Percentiles rank a stretch among this genome's conserved stretches.
These are phyloP conservation scores for Cordyceps sp. DNA, from an alignment of 2,329 filamentous ascomycete species.

Conservation along the genomic window DNA sequence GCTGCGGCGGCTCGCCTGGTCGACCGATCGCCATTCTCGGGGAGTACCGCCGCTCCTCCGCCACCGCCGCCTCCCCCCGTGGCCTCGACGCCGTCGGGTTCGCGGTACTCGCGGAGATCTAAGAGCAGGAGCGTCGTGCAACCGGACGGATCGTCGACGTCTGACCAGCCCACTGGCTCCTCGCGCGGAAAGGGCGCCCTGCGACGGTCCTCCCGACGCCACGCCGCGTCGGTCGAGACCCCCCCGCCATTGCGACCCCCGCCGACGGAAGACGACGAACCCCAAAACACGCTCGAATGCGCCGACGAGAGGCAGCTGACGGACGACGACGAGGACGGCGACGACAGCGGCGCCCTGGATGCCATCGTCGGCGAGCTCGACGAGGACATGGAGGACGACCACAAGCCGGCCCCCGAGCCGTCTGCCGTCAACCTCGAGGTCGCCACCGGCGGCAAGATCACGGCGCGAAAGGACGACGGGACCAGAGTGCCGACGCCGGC, in stretches of 20 bases:
- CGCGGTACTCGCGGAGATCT: constrained; percentile 26
- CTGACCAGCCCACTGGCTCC: constrained; percentile 28
- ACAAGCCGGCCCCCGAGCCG: constrained; percentile 52
- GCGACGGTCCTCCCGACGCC: constrained; percentile 47
- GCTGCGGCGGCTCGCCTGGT: constrained; percentile 28
- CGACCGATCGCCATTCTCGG: constrained; percentile 23
- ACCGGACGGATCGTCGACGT: constrained; percentile 22
- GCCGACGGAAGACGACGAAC: constrained; percentile 40
- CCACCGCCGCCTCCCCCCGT: constrained; percentile 14
- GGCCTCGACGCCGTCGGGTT: constrained; percentile 21
- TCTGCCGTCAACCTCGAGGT: constrained; percentile 87
- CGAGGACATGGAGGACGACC: constrained; percentile 59
- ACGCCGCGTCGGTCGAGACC: constrained; percentile 33
- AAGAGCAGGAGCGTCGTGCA: constrained; percentile 28
- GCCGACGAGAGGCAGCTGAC: constrained; percentile 79
- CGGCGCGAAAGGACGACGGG: constrained; percentile 81
- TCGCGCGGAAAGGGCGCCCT: constrained; percentile 40
- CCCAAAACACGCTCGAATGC: constrained; percentile 67
- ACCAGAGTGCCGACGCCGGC: constrained; percentile 72
- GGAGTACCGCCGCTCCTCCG: constrained; percentile 18
- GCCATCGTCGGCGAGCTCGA: constrained; percentile 84
- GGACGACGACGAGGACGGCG: constrained; percentile 51
- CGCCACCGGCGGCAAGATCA: constrained; percentile 71
- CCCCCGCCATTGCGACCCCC: constrained; percentile 33
- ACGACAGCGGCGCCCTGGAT: constrained; percentile 54